Base-by-base conservation (phyloP, 2,329 filamentous ascomycete genomes). In the Blumeriella jaapii region DNA sequence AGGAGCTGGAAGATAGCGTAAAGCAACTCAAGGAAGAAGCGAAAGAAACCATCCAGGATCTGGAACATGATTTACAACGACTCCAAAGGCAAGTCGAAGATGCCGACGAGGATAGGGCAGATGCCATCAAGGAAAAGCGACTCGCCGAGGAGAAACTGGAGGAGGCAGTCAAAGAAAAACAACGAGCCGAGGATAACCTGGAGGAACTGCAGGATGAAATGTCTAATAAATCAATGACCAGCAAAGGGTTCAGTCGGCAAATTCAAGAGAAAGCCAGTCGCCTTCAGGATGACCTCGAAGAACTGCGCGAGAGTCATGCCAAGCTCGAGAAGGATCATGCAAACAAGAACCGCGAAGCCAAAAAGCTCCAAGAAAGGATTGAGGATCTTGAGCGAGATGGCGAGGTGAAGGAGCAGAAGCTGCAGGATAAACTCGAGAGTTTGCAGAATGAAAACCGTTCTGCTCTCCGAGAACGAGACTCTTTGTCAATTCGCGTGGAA, bases 141-240 rank as follows among this genome's bases (percentile, higher is more conserved):
- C 65, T 68, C 18, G 74, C 74, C 2, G 69, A 76, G 47, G 60
- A 59, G 5, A 68, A 79, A 39, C 60, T 79, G 11, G 67, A 76
- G 47, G 74, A 79, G n/a, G 71, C 74, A 0, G 41, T 66, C 6
- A 53, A 60, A 1, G 65, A 75, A 37, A 73, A 71, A 46, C 62
- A 71, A 14, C 65, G 68, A 18, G 74, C 74, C 2, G 69, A 76
- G 47, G 60, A 59, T 5, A 68, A 79, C 39, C 60, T 79, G 11
- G 67, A 76, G 47, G 74, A 79, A 50, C 64, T 86, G 15, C 79
- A 82, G 42, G 78, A 83, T 35, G 82, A 86, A 49, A 74, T 86
- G 68, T 70, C 79, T 14, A 78, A 87, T 58, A 86, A 85, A 49
- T 87, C 82, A 0, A 69, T 85, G 23, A 74, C 74, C 34, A 82